Evolutionary conservation across 1,139 yeast species (phyloP).

Genomic region (Hansenula sp.): DNA sequence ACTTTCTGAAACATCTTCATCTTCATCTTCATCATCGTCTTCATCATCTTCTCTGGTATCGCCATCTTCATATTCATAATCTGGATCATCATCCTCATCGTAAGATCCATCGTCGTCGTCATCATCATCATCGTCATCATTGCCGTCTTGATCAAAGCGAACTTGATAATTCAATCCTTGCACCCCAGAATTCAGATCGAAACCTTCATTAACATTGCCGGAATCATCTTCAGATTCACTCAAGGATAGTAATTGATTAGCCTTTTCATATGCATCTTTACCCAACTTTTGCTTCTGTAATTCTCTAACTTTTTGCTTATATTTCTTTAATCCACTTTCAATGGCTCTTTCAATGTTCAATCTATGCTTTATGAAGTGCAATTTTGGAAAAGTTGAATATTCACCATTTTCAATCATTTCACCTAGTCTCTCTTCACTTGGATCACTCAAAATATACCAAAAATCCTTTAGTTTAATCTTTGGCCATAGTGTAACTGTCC

Average conservation of each 20-base stretch:
- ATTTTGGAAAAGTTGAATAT: slow-evolving; percentile 60
- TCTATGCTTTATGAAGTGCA: slow-evolving; percentile 62
- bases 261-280: not conserved
- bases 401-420: slow-evolving; percentile 63
- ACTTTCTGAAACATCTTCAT: not conserved
- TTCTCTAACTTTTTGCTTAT: slow-evolving; percentile 7
- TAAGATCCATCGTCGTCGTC: slow-evolving; percentile 11
- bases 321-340: slow-evolving; percentile 38
- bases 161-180: slow-evolving; percentile 19
- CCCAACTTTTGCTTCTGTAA: slow-evolving; percentile 3
- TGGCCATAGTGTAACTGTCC: slow-evolving; percentile 78
- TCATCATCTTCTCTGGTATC: slow-evolving; percentile 6
- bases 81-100: slow-evolving; percentile 10
- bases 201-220: not conserved
- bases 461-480: slow-evolving; percentile 56
- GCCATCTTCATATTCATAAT: not conserved
- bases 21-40: slow-evolving; percentile 7
- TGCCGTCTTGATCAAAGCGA: slow-evolving; percentile 11
- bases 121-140: slow-evolving; percentile 10
- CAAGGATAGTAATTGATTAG: not conserved
- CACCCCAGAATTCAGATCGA: slow-evolving; percentile 5
- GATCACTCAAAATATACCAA: slow-evolving; percentile 65
- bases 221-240: slow-evolving; percentile 18
- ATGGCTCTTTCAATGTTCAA: slow-evolving; percentile 62
- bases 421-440: slow-evolving; percentile 52